Base-by-base conservation (phyloP, 2,329 filamentous ascomycete genomes). In the Clarireedia monteithiana region DNA sequence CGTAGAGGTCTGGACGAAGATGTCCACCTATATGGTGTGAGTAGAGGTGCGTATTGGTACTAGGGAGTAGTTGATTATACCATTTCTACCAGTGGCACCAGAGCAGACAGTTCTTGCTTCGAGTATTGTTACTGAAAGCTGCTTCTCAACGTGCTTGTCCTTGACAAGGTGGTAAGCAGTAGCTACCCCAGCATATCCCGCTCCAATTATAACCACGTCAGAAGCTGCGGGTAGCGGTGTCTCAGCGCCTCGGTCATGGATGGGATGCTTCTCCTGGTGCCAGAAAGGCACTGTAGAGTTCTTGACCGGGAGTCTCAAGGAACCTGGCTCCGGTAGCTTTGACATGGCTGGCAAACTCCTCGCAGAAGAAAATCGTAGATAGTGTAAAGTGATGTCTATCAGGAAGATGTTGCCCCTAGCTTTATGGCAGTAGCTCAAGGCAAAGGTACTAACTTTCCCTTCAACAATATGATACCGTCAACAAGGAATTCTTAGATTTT, bases 101-200 rank as follows among this genome's bases (percentile, higher is more conserved):
- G 81, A 90, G 66, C 86, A 90, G 2, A 84, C 85, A 72, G 90
- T 86, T 62, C 88, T 77, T n/a, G 88, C 88, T 71, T 91, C 88
- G 4, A 91, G 75, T 71, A 91, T 77, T 2, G 90, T 74, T 14
- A 90, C 78, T 15, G 70, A 75, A 15, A 50, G 20, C 20, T 39
- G 26, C 5, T 24, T 7, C 5, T 7, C 20, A 2, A 7, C 10
- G 23, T 70, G 75, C 79, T 79, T 14, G 23, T 39, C 47, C 17
- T 66, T 68, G 15, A 71, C 58, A 2, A 75, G 52, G 50, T 62
- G 48, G 24, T 61, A 62, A 5, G 60, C 61, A 6, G 57, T 60
- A 5, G 49, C 38, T 15, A 58, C 60, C 20, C 61, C 61, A 36
- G 60, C 49, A 30, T 53, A 56, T 14, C 60, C 61, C 3, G 57